Base-by-base conservation (phyloP, 352 stramenopile genomes). In the Pythium monospermum region DNA sequence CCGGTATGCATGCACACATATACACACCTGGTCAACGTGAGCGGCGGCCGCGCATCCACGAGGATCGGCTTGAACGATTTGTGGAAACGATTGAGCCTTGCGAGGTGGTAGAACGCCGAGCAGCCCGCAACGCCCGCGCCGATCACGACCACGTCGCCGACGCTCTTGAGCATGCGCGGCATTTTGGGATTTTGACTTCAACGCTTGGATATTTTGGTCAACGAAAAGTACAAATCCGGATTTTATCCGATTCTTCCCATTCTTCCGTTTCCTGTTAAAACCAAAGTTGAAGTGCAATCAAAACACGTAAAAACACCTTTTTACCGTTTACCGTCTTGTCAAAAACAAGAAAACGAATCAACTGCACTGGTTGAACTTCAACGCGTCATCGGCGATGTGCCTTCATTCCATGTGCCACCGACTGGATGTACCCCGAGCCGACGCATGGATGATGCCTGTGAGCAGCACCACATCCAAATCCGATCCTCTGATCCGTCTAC, bases 31-130 rank as follows among this genome's bases (percentile, higher is more conserved):
- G 79, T 91, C 35, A 91, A 66, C 18, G 76, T 85, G 43, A 88
- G 49, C 18, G 80, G 76, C 35, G 76, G 63, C 7, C 84, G 57
- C 3, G 75, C 75, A 35, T 91, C 75, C 23, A 91, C 66, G 38
- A 91, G 69, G 35, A 91, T 68, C 19, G 76, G 74, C 48, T 85
- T 86, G 68, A 90, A 90, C 6, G 56, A 40, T 2, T 59, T 63
- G 35, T 85, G 85, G 32, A 57, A 44, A 25, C 69, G 71, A 67
- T 87, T 90, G 47, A 86, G 53, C 3, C 73, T 69, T n/a, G 79
- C 71, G 19, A 91, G 49, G 53, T 87, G 66, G 64, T 87, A 91
- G 65, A 87, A 91, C 11, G 79, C 79, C 12, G 76, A 91, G 69
- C 79, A 88, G 3, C 79, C 79, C 1, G 79, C 79, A 30, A 91